Evolutionary conservation across 2,329 filamentous ascomycete genomes (phyloP).

Genomic region (Ophiostoma montium): DNA sequence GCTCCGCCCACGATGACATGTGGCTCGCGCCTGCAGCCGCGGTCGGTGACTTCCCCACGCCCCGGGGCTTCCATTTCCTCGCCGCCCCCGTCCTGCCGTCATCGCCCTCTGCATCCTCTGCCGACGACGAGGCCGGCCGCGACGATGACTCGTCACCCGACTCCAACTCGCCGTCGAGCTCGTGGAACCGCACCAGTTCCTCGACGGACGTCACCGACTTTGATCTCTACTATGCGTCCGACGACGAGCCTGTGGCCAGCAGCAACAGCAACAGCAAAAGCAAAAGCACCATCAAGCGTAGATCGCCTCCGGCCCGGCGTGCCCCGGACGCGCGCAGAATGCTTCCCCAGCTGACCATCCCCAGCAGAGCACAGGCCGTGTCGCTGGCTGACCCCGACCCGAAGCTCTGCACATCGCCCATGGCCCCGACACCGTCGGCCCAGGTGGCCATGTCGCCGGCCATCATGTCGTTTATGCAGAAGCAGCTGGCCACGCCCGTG

Average conservation of each 20-base stretch:
- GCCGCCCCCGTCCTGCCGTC: slow-evolving; percentile 48
- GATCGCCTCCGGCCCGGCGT: not conserved
- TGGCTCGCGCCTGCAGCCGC: slow-evolving; percentile 46
- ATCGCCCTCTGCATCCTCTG: slow-evolving; percentile 41
- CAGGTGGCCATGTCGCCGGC: slow-evolving; percentile 64
- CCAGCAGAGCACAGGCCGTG: slow-evolving; percentile 22
- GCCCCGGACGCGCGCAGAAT: slow-evolving; percentile 23
- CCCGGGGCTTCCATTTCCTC: slow-evolving; percentile 52
- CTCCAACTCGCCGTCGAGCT: slow-evolving; percentile 29
- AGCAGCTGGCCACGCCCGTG: slow-evolving; percentile 47
- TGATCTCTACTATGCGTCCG: slow-evolving; percentile 75
- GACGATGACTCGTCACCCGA: slow-evolving; percentile 21
- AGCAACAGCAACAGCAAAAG: slow-evolving; percentile 20
- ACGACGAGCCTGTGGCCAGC: slow-evolving; percentile 44
- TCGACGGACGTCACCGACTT: slow-evolving; percentile 57
- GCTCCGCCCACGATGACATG: slow-evolving; percentile 25
- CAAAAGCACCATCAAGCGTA: slow-evolving; percentile 21
- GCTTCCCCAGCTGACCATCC: slow-evolving; percentile 40
- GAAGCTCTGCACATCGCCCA: slow-evolving; percentile 41
- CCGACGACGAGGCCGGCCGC: slow-evolving; percentile 26
- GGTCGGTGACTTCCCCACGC: slow-evolving; percentile 57
- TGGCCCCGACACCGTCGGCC: slow-evolving; percentile 48
- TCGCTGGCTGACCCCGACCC: slow-evolving; percentile 22
- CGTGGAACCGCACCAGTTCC: slow-evolving; percentile 46
- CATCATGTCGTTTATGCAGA: slow-evolving; percentile 55